These are phyloP conservation scores for Choanephora cucurbitarum DNA, from an alignment of 371 early-diverging fungal genomes.

Conservation along the genomic window DNA sequence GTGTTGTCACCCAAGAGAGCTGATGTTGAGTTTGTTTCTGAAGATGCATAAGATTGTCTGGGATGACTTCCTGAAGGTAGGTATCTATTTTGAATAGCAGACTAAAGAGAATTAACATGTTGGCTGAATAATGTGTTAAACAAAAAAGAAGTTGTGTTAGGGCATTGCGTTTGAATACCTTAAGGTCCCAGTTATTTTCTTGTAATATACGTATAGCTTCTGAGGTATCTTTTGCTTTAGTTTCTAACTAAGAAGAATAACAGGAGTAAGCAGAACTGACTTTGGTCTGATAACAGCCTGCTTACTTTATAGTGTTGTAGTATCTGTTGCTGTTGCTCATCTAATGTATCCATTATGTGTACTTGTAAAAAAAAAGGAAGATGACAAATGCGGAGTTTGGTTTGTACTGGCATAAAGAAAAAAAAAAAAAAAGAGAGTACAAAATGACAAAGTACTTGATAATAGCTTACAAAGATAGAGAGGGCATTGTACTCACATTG, in stretches of 20 bases:
- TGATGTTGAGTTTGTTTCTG: conserved; percentile 21
- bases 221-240: conserved; percentile 22
- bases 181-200: conserved; percentile 29
- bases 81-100: conserved; percentile 24
- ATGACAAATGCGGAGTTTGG: no score
- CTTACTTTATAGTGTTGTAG: no score
- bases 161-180: conserved; percentile 16
- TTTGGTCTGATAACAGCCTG: no score
- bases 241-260: conserved; percentile 19
- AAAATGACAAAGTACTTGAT: no score
- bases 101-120: background rate
- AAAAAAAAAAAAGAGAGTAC: no score
- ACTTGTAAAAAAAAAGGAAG: background rate
- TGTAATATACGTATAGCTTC: conserved; percentile 23
- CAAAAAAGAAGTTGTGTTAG: background rate
- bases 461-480: no score
- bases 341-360: conserved; percentile 16
- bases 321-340: conserved; percentile 20
- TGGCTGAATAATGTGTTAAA: no score
- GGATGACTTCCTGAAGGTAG: conserved; percentile 7
- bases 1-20: conserved; percentile 17
- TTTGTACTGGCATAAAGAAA: no score
- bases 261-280: background rate
- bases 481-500: no score
- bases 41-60: background rate